These are phyloP conservation scores for Hyparrhenia diplandra DNA, from an alignment of 176 grass and related monocot species.

Conservation along the genomic window DNA sequence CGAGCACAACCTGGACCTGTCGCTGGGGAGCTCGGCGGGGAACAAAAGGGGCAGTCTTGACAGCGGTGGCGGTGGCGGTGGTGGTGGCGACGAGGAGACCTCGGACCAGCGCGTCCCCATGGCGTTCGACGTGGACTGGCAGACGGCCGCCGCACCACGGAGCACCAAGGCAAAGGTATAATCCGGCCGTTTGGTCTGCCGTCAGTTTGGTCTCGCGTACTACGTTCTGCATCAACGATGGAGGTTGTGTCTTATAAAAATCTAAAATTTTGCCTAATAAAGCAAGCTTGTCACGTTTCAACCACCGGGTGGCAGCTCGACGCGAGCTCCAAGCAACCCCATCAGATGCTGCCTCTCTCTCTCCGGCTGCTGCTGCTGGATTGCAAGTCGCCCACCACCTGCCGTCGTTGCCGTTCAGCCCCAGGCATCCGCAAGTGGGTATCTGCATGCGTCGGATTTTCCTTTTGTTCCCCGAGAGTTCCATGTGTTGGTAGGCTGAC, in stretches of 20 bases:
- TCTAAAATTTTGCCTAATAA: not conserved
- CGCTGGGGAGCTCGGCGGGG: conserved; percentile 64
- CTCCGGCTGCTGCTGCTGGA: not conserved
- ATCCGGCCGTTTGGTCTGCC: not conserved
- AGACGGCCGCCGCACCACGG: conserved; percentile 34
- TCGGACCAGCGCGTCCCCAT: conserved; percentile 55
- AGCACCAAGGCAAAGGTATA: conserved; percentile 76
- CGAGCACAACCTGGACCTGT: conserved; percentile 91
- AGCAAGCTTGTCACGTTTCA: not conserved
- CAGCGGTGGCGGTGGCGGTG: conserved; percentile 4
- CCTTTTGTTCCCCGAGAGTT: not conserved
- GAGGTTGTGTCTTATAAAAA: not conserved
- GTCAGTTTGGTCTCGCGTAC: not conserved
- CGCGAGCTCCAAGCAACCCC: conserved; percentile 47
- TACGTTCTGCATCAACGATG: not conserved
- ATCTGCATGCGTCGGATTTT: not conserved
- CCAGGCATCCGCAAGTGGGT: conserved; percentile 61
- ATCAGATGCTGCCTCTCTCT: conserved; percentile 12
- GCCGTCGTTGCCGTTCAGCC: conserved; percentile 39
- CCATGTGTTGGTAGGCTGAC: not conserved
- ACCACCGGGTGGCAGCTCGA: conserved; percentile 34
- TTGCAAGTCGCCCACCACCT: conserved; percentile 32
- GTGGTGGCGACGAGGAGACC: not conserved
- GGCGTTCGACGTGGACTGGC: conserved; percentile 62
- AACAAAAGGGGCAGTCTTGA: conserved; percentile 50